These are phyloP conservation scores for Vanilla planifolia DNA, from an alignment of 106 monocot species.

Conservation along the genomic window DNA sequence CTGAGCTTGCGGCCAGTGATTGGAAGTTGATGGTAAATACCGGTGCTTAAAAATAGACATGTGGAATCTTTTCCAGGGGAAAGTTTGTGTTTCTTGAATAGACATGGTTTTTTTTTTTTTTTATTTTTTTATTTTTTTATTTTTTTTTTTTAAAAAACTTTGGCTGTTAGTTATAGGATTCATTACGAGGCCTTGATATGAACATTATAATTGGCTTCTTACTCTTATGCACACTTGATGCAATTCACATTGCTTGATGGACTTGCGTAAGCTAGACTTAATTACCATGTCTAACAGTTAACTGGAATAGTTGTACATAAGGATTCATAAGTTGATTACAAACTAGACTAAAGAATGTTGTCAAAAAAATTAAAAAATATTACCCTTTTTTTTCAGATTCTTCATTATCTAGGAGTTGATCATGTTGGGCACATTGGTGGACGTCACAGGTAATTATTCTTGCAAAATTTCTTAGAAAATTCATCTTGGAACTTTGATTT, in stretches of 20 bases:
- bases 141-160: too few relatives aligned
- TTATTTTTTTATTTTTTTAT: too few relatives aligned
- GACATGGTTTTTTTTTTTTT: too few relatives aligned
- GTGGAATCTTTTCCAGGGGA: too few relatives aligned
- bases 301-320: neutral
- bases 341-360: neutral
- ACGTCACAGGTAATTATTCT: constrained; percentile 67
- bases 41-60: neutral
- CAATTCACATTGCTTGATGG: too few relatives aligned
- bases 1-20: constrained; percentile 69
- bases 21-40: constrained; percentile 73
- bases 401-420: constrained; percentile 95
- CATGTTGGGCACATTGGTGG: constrained; percentile 98
- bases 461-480: neutral
- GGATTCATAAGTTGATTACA: neutral
- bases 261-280: too few relatives aligned
- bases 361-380: neutral
- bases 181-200: too few relatives aligned
- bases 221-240: too few relatives aligned
- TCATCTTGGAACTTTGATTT: neutral
- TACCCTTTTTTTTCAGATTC: constrained; percentile 51
- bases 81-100: too few relatives aligned
- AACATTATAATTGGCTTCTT: too few relatives aligned
- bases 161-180: too few relatives aligned
- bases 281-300: too few relatives aligned